These are phyloP conservation scores for Aeschynomene evenia DNA, from an alignment of 306 rosid genomes.

Conservation along the genomic window DNA sequence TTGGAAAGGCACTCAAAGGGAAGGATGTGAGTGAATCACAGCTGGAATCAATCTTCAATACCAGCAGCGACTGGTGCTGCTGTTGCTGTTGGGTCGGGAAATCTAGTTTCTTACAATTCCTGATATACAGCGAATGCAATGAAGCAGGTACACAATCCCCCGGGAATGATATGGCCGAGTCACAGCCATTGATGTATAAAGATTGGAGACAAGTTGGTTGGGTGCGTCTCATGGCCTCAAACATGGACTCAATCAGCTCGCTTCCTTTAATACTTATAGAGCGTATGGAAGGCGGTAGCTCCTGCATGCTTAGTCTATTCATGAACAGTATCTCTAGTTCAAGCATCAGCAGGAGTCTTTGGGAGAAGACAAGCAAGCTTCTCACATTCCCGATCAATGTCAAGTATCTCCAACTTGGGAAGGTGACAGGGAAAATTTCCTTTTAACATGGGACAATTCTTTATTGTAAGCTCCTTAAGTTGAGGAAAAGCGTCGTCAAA, in stretches of 20 bases:
- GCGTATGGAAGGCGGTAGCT: background rate
- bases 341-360: background rate
- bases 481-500: background rate
- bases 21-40: constrained; percentile 1
- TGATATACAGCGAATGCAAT: background rate
- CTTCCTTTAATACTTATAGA: background rate
- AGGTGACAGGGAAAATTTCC: constrained; percentile 5
- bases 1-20: background rate
- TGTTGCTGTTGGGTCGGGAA: background rate
- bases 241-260: background rate
- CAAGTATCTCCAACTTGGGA: background rate
- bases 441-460: background rate
- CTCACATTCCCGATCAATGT: background rate
- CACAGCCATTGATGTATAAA: background rate
- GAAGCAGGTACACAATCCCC: background rate
- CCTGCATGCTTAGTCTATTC: background rate
- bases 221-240: background rate
- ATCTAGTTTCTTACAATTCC: background rate
- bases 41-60: background rate
- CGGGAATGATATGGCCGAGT: background rate
- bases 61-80: background rate
- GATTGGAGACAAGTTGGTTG: background rate
- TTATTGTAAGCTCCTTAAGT: background rate
- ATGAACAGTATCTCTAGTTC: rapidly evolving
- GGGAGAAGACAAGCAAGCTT: background rate